A percentile compares a stretch with the other conserved stretches of the same genome.
Conservation (phyloP, 805 yeast genomes). For the Myxozyma vanderwaltii region DNA sequence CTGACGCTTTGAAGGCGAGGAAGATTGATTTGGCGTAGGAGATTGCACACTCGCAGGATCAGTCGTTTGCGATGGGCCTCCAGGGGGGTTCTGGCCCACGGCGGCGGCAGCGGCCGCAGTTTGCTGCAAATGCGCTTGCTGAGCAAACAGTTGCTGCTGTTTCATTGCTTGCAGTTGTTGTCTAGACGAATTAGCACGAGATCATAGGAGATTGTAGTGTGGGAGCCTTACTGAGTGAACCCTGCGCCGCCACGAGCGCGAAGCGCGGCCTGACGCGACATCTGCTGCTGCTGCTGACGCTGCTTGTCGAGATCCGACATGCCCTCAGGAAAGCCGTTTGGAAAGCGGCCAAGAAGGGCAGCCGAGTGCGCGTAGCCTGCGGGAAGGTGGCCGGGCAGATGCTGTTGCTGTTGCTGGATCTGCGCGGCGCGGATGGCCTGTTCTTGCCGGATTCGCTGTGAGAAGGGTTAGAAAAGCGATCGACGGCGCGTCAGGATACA, state of each 20-base stretch:
- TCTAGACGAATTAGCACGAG: background rate
- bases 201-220: no score
- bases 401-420: slow-evolving; percentile 42
- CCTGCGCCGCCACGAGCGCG: slow-evolving; percentile 36
- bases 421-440: slow-evolving; percentile 47
- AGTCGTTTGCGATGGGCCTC: slow-evolving; percentile 16
- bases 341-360: slow-evolving; percentile 16
- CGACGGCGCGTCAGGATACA: background rate
- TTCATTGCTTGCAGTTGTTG: slow-evolving; percentile 33
- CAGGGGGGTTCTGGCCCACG: slow-evolving; percentile 15
- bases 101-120: slow-evolving; percentile 17
- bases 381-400: slow-evolving; percentile 34
- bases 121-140: slow-evolving; percentile 27
- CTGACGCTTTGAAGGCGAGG: slow-evolving; percentile 44
- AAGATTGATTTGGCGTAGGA: slow-evolving; percentile 36
- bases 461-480: slow-evolving; percentile 23
- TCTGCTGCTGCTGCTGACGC: slow-evolving; percentile 30
- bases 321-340: slow-evolving; percentile 28
- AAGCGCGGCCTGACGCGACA: slow-evolving; percentile 38
- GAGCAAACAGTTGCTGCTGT: slow-evolving; percentile 34
- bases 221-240: slow-evolving; percentile 21
- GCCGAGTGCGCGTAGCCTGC: slow-evolving; percentile 18
- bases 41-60: slow-evolving; percentile 30
- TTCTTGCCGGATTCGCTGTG: slow-evolving; percentile 52
- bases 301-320: slow-evolving; percentile 39